A percentile compares a stretch with the other conserved stretches of the same genome.
Conservation (phyloP, 345 rosid species). For the Corymbia maculata region DNA sequence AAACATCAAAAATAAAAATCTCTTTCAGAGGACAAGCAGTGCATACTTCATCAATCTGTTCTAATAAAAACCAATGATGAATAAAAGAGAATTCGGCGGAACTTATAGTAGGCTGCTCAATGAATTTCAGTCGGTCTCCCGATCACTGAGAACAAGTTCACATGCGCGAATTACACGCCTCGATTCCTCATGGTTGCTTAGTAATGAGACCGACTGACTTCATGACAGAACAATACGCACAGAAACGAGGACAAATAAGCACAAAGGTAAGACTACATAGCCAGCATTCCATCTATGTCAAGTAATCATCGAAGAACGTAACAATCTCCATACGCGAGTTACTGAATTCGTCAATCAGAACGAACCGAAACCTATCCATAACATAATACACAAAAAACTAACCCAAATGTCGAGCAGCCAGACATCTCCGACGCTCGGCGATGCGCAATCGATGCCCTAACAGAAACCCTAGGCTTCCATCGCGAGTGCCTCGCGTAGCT, state of each 20-base stretch:
- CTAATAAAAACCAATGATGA: not conserved
- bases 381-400: not conserved
- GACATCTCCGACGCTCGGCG: constrained; percentile 18
- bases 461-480: constrained; percentile 4
- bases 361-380: not conserved
- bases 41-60: not conserved
- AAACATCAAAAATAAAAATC: not conserved
- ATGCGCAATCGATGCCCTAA: not conserved
- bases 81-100: not conserved
- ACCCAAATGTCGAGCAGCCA: constrained; percentile 24
- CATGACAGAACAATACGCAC: not conserved
- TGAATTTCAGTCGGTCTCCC: not conserved
- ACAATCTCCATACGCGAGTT: not conserved
- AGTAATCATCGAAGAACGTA: not conserved
- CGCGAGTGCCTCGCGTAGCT: not conserved
- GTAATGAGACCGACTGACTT: not conserved
- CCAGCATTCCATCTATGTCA: not conserved
- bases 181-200: not conserved
- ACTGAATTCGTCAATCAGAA: not conserved
- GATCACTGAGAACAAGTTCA: not conserved
- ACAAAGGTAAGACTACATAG: not conserved
- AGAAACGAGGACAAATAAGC: not conserved
- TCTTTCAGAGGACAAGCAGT: not conserved
- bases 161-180: not conserved
- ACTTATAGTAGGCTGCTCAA: not conserved